Percentiles rank a stretch among this genome's conserved stretches.
Evolutionary conservation across 2,329 filamentous ascomycete species (phyloP).

Genomic region (Cylindrodendrum hubeiense): DNA sequence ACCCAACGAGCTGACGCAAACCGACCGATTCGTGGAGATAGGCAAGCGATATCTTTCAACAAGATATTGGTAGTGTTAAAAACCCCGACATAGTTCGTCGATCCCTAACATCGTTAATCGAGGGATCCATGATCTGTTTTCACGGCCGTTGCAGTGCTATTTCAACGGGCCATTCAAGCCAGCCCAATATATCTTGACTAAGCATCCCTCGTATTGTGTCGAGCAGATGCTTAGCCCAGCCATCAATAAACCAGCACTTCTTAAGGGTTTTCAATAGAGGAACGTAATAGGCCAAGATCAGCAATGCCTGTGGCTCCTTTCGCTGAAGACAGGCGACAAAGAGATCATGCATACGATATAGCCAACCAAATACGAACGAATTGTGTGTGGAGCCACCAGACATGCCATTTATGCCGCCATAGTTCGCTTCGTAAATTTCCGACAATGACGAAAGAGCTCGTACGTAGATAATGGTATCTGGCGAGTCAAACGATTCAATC

Average conservation of each 20-base stretch:
- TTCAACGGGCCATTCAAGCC: conserved; percentile 43
- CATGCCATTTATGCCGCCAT: conserved; percentile 33
- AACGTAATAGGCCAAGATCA: conserved; percentile 42
- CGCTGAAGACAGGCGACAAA: conserved; percentile 43
- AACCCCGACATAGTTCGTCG: conserved; percentile 5
- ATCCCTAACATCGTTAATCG: conserved; percentile 15
- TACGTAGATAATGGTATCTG: conserved; percentile 42
- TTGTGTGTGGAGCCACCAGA: conserved; percentile 34
- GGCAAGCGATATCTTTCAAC: not conserved
- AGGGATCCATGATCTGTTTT: not conserved
- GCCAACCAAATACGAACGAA: conserved; percentile 43
- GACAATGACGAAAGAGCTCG: conserved; percentile 37
- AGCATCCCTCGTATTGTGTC: conserved; percentile 38
- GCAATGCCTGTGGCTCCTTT: conserved; percentile 43
- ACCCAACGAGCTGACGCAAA: not conserved
- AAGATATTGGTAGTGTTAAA: conserved; percentile 1
- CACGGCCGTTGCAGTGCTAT: conserved; percentile 28
- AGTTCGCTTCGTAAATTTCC: conserved; percentile 45
- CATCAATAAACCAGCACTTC: conserved; percentile 29
- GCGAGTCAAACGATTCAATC: conserved; percentile 39
- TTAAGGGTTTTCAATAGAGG: conserved; percentile 26
- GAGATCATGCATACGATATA: conserved; percentile 45
- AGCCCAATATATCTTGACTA: conserved; percentile 30
- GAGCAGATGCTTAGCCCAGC: conserved; percentile 36
- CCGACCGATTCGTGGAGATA: not conserved